Percentiles rank a stretch among this genome's conserved stretches.
Evolutionary conservation across 305 asterid species (phyloP).

Genomic region (Rubia tinctorum): DNA sequence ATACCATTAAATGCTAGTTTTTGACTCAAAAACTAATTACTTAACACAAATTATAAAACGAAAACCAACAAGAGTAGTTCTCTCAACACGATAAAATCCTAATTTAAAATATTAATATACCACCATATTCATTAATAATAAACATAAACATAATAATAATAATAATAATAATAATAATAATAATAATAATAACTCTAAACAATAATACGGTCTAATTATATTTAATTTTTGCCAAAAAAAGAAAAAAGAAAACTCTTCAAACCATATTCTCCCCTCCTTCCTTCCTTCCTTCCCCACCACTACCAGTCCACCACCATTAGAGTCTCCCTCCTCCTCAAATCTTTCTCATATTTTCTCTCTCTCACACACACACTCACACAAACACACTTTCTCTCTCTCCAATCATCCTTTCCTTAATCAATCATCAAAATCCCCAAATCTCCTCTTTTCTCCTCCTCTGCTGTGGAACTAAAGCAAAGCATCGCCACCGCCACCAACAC

Average conservation of each 20-base stretch:
- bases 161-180: no score
- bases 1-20: no score
- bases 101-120: no score
- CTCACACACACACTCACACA: conserved; percentile 1
- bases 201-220: no score
- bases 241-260: conserved; percentile 22
- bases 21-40: no score
- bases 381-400: conserved; percentile 20
- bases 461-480: conserved; percentile 12
- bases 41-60: no score
- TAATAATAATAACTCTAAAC: no score
- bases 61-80: no score
- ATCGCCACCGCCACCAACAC: conserved; percentile 17
- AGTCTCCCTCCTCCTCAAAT: conserved; percentile 14
- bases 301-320: conserved; percentile 27
- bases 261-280: conserved; percentile 31
- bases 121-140: no score
- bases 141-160: no score
- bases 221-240: no score
- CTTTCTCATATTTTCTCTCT: conserved; percentile 8
- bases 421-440: conserved; percentile 16
- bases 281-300: conserved; percentile 24
- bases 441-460: conserved; percentile 4
- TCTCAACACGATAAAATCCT: no score
- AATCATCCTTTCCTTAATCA: conserved; percentile 23